These are phyloP conservation scores for Taiozyma sp. DNA, from an alignment of 1,139 yeast genomes.

Conservation along the genomic window DNA sequence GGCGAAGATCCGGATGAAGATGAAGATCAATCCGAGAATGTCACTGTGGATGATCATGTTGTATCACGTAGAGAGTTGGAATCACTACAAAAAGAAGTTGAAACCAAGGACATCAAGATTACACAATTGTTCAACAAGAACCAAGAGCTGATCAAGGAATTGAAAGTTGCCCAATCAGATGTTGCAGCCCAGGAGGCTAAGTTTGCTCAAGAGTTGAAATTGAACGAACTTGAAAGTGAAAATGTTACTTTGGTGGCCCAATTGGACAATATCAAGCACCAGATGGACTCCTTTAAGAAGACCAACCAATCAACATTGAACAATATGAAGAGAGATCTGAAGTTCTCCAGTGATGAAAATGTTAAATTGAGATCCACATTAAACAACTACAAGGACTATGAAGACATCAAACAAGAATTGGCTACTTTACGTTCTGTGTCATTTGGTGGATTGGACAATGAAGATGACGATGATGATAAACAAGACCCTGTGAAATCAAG, in stretches of 20 bases:
- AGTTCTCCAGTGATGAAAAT: slow-evolving; percentile 40
- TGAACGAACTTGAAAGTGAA: slow-evolving; percentile 60
- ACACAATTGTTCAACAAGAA: slow-evolving; percentile 75
- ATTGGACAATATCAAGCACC: slow-evolving; percentile 42
- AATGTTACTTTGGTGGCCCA: slow-evolving; percentile 62
- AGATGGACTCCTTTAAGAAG: slow-evolving; percentile 21
- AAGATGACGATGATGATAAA: slow-evolving; percentile 28
- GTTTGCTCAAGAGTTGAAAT: slow-evolving; percentile 34
- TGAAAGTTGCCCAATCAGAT: slow-evolving; percentile 39
- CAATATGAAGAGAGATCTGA: slow-evolving; percentile 32
- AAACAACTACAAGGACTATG: slow-evolving; percentile 56
- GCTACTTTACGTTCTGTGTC: slow-evolving; percentile 69
- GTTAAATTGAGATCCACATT: slow-evolving; percentile 40
- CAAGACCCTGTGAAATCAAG: slow-evolving; percentile 13
- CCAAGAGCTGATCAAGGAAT: slow-evolving; percentile 61
- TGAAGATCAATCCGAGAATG: slow-evolving; percentile 6
- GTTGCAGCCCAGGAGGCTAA: slow-evolving; percentile 27
- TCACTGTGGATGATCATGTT: slow-evolving; percentile 5
- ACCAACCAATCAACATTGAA: slow-evolving; percentile 33
- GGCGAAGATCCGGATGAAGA: slow-evolving; percentile 23
- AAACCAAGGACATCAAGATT: slow-evolving; percentile 62
- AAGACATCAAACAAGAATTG: slow-evolving; percentile 72
- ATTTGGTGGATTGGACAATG: slow-evolving; percentile 44
- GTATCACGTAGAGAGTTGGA: slow-evolving; percentile 35
- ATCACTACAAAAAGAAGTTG: slow-evolving; percentile 69